Evolutionary conservation across 441 rosid species (phyloP).

Genomic region (California macrophylla): DNA sequence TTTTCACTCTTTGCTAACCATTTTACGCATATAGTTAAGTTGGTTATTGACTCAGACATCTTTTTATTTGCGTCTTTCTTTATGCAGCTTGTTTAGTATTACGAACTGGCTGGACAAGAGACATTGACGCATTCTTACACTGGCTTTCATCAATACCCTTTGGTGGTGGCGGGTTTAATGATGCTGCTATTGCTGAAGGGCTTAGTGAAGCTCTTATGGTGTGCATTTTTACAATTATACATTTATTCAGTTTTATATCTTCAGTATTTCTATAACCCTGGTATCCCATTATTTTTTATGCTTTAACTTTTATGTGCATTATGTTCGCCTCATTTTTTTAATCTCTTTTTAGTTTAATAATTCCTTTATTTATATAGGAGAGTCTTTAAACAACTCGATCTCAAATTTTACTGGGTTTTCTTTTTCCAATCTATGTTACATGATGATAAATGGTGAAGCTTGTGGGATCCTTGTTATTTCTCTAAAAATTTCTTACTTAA

Average conservation of each 20-base stretch:
- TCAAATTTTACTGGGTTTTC: not conserved
- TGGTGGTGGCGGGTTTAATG: slow-evolving; percentile 83
- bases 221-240: slow-evolving; percentile 12
- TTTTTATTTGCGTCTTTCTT: slow-evolving; percentile 5
- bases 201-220: slow-evolving; percentile 96
- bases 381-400: not conserved
- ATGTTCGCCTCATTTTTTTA: not conserved
- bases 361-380: not conserved
- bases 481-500: not conserved
- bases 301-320: not conserved
- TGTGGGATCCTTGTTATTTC: not conserved
- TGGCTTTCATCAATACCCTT: slow-evolving; percentile 73
- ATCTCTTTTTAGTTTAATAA: not conserved
- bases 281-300: not conserved
- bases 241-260: slow-evolving; percentile 3
- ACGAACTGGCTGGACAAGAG: slow-evolving; percentile 89
- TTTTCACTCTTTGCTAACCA: not conserved
- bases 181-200: slow-evolving; percentile 96
- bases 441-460: not conserved
- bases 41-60: not conserved
- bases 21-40: not conserved
- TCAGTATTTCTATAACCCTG: not conserved
- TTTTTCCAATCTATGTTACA: not conserved
- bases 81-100: slow-evolving; percentile 79
- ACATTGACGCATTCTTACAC: slow-evolving; percentile 64